Base-by-base conservation (phyloP, 495 filamentous ascomycete genomes). In the Aspergillus leporis region DNA sequence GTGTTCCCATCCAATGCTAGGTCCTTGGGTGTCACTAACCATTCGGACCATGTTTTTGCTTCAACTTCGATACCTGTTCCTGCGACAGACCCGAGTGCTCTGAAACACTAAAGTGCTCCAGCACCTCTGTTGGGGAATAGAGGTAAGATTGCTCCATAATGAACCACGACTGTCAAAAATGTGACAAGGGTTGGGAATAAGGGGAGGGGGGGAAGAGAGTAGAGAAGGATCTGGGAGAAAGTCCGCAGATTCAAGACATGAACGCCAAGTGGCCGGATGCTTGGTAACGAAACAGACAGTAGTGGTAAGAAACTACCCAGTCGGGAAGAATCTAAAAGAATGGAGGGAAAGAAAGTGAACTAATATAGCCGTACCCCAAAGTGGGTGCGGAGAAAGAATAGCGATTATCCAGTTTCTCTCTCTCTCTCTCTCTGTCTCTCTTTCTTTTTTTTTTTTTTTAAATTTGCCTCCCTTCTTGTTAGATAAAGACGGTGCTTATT, bases 101-200 rank as follows among this genome's bases (percentile, higher is more conserved):
- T 52, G 87, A 76, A 28, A 91, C 90, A 25, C 80, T 73, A 66
- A 97, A 92, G 66, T 86, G 78, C 67, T 82, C 78, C 66, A 96
- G 81, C 62, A 88, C 85, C 66, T 92, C 83, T 54, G 83, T 75
- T 63, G 81, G 82, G 58, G 89, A 80, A 69, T 82, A 82, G 53
- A 86, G 76, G 70, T 89, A 96, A 43, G 92, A 87, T 72, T 84
- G 82, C 68, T 97, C 91, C 93, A 96, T 96, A 59, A 54, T 64
- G 56, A 60, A 54, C 51, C 56, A 63, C 61, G 59, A 58, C 28
- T 34, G 61, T 45, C 36, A 45, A 36, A 59, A n/a, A 55, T 57
- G 58, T 56, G 48, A 23, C 43, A 5, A 36, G 49, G 58, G 55
- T 52, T 59, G 25, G 41, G 50, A 45, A 40, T 46, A 47, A 53